Evolutionary conservation across 495 filamentous ascomycete species (phyloP), one percentile per base, ranked within the genome.

Genomic region (Podospora sp.): DNA sequence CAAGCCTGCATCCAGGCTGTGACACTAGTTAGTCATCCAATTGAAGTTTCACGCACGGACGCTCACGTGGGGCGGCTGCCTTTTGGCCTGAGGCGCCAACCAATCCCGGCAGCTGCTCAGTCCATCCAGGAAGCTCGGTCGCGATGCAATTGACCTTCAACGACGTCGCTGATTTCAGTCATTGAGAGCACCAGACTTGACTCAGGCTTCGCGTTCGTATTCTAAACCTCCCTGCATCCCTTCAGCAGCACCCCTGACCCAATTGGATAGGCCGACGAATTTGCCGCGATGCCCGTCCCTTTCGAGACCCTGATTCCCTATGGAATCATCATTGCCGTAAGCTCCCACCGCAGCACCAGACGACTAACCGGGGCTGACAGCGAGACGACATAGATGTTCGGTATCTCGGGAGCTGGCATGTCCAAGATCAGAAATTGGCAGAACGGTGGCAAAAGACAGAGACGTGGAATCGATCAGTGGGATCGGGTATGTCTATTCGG

Each of bases 301-400:
- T 98, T 98, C 83, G 95, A 99, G 85, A 89, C 93, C 66, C 82
- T 99, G 72, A 80, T 99, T 77, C 95, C 95, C 57, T 98, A 96
- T 82, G 95, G 86, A 71, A 94, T 97, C 85, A 91, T 96, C 81
- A 77, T 93, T 60, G 84, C 79, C 76, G 94, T 97, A 84, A 78
- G 92, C 83, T 69, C 62, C 20, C 70, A 52, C 62, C 62, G 21
- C 16, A 7, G 27, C 18, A 11, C 18, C 24, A 21, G 26, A 27
- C 6, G 9, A 26, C 29, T 18, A 53, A 25, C 12, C 14, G 0
- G 25, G 62, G n/a, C n/a, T 21, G 20, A 0, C 0, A 35, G 36
- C 8, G 27, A 18, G 29, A 7, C 62, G 62, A 53, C 16, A 58
- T 77, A 98, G 94, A 96, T 97, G 92, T 97, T 97, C 76, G 90